A percentile compares a stretch with the other conserved stretches of the same genome.
Conservation (phyloP, 495 filamentous ascomycete species). For the Glutinoglossum americanum region DNA sequence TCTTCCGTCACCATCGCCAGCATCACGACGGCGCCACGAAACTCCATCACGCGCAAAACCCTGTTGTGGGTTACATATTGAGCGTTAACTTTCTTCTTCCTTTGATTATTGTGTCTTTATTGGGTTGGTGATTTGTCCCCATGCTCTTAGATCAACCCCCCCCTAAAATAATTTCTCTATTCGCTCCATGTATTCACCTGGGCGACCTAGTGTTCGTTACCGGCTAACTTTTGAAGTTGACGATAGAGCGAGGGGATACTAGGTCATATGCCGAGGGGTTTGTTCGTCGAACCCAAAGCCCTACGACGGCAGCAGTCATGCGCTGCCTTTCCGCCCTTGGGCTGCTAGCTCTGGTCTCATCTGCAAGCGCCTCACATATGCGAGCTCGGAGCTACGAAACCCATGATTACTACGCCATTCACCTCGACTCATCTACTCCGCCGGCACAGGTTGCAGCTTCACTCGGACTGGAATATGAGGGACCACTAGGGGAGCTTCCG, state of each 20-base stretch:
- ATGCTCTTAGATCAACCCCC: neutral
- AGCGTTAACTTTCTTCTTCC: neutral
- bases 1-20: neutral
- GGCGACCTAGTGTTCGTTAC: neutral
- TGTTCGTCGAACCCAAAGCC: neutral
- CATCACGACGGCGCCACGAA: neutral
- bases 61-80: too few species aligned
- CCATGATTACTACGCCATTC: constrained; percentile 79
- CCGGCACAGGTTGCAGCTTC: constrained; percentile 51
- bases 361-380: neutral
- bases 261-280: neutral
- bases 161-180: neutral
- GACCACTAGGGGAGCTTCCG: constrained; percentile 54
- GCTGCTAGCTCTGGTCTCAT: neutral
- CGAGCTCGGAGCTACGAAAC: constrained; percentile 35
- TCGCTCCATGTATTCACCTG: neutral
- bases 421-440: constrained; percentile 40
- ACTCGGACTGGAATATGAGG: constrained; percentile 65
- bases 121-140: neutral
- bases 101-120: neutral
- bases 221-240: neutral
- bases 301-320: neutral
- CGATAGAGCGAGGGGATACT: neutral
- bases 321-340: neutral
- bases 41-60: neutral